Percentiles rank a stretch among this genome's conserved stretches.
phyloP scores from a whole-genome alignment of 2,329 filamentous ascomycete species.

The Didymella sp. region DNA sequence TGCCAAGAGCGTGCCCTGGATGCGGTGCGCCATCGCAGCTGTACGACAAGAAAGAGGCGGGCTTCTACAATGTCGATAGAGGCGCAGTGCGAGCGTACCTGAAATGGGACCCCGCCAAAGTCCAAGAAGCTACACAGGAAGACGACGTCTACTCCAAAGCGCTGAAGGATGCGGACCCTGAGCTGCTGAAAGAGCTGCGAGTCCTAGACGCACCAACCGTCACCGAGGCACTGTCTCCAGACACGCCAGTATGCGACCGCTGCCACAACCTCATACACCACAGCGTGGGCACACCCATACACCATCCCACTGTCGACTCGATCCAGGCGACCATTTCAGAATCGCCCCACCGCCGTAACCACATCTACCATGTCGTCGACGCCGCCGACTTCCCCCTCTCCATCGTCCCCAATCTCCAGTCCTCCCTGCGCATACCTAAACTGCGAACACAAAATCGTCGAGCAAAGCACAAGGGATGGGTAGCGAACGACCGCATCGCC shows the following conservation, averaged over 20 bases:
- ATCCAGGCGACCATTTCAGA: slow-evolving; percentile 85
- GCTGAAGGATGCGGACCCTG: slow-evolving; percentile 39
- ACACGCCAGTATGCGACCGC: slow-evolving; percentile 76
- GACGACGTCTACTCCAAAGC: slow-evolving; percentile 49
- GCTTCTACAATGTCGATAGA: slow-evolving; percentile 62
- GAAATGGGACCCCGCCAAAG: slow-evolving; percentile 31
- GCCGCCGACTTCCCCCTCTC: slow-evolving; percentile 98
- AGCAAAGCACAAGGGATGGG: slow-evolving; percentile 70
- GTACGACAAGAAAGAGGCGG: slow-evolving; percentile 61
- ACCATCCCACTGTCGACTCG: slow-evolving; percentile 80
- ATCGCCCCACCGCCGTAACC: slow-evolving; percentile 88
- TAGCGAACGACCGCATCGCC: slow-evolving; percentile 67
- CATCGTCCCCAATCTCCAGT: slow-evolving; percentile 76
- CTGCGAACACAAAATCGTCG: slow-evolving; percentile 82
- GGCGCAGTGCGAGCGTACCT: slow-evolving; percentile 56
- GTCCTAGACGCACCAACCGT: slow-evolving; percentile 28
- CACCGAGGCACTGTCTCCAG: slow-evolving; percentile 25
- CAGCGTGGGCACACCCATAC: slow-evolving; percentile 72
- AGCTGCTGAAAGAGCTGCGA: slow-evolving; percentile 41
- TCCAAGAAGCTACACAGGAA: slow-evolving; percentile 35
- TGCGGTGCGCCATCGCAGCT: slow-evolving; percentile 68
- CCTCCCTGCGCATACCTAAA: slow-evolving; percentile 72
- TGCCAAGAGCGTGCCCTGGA: slow-evolving; percentile 66
- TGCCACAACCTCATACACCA: slow-evolving; percentile 86
- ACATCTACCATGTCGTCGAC: slow-evolving; percentile 94